Evolutionary conservation across 495 filamentous ascomycete species (phyloP), one percentile per base, ranked within the genome.

Genomic region (Penicillium paxilli): DNA sequence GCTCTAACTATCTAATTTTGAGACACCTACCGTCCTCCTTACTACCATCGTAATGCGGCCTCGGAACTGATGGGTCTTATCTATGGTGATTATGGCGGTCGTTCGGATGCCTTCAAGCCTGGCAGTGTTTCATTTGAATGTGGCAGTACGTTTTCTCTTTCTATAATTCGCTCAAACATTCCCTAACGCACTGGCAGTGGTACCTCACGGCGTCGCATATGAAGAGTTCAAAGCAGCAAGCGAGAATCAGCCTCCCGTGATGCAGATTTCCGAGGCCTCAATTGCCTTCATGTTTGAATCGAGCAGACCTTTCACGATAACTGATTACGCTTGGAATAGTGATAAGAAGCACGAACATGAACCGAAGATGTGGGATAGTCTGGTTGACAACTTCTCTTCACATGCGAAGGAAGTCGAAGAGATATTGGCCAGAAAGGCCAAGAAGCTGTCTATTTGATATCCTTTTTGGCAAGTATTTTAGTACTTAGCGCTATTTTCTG

Each of bases 151-250:
- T 55, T 16, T 5, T 10, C 6, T 0, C 17, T 11, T 40, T 10
- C 19, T 5, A 14, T 12, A 9, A 32, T 14, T 1, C 5, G 0
- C 10, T 12, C 12, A 12, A 30, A 12, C 6, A 26, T 4, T n/a
- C 19, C 38, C 47, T 30, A 22, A 35, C n/a, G 23, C 47, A 28
- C 12, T 10, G 23, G 47, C 16, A 71, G 68, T 82, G 73, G 76
- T 80, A 3, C 80, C 80, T 10, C 81, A 86, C 50, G 81, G 81
- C 12, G 76, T 81, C 14, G 83, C 78, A 14, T 86, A 85, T 24
- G 83, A 85, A 42, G 81, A 87, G 69, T 87, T 84, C 51, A 84
- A 85, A 30, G 80, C 79, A 3, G 82, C 81, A 8, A 80, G 84
- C 26, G 72, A 72, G 8, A 55, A 57, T 19, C 37, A 55, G 4